Evolutionary conservation across 176 grass and related monocot species (phyloP), one percentile per base, ranked within the genome.

Genomic region (Poa annua): DNA sequence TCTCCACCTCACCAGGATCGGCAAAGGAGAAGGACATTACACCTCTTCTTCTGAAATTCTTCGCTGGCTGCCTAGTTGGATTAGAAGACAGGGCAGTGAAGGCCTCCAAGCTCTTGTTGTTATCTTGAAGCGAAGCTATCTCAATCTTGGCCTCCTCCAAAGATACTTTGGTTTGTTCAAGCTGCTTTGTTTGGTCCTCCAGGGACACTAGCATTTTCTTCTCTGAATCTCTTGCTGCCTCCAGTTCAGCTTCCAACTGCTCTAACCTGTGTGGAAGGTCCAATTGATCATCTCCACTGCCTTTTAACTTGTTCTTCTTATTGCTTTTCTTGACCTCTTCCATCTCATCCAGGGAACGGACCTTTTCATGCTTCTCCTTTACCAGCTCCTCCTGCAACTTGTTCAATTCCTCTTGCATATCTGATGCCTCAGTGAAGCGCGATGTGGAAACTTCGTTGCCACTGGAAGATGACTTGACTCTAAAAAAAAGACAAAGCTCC

Each of bases 111-210:
- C 33, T 89, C 47, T 73, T 92, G 14, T 44, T 93, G 71, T 39
- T 92, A 60, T 92, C 84, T 79, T 81, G 61, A 3, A 96, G 84
- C 0, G 65, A 80, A 74, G 65, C 86, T 55, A 93, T 99, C 85
- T 92, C 85, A 59, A 96, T 49, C 59, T 93, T 99, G 14, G 91
- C 89, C 86, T 93, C 88, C 67, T 93, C 89, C n/a, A 96, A 86
- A 24, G 89, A 91, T 29, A 91, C 85, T 52, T 92, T 99, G 10
- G 87, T 93, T 81, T 89, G 89, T 81, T 90, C 96, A 61, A 96
- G 85, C 66, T 88, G 83, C 75, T 89, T 92, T 22, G 91, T 96
- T 83, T 95, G 91, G 56, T 68, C 61, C 25, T 85, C 83, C 16
- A 96, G 55, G 0, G 85, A 88, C 55, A 79, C 64, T 12, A 88